Evolutionary conservation across 2,329 filamentous ascomycete species (phyloP).

Genomic region (Raffaelea ambrosiae): DNA sequence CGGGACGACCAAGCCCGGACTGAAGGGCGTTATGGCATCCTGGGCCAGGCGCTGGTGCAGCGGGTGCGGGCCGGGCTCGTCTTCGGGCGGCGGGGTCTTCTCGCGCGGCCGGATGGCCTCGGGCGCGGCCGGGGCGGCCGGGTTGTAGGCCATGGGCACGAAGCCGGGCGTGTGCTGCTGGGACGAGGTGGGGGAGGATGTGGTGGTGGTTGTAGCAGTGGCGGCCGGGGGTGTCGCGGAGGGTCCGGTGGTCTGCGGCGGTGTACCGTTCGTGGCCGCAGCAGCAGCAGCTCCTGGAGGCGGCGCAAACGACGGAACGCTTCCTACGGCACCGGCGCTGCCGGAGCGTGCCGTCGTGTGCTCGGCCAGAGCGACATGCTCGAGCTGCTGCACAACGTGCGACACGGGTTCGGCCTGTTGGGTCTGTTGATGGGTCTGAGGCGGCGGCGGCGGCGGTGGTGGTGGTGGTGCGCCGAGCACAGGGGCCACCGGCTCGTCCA

Average conservation of each 20-base stretch:
- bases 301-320: constrained; percentile 27
- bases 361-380: constrained; percentile 60
- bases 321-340: constrained; percentile 17
- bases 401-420: constrained; percentile 45
- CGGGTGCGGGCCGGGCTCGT: constrained; percentile 48
- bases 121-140: constrained; percentile 66
- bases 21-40: constrained; percentile 45
- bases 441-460: constrained; percentile 25
- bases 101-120: constrained; percentile 65
- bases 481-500: constrained; percentile 49
- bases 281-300: constrained; percentile 22
- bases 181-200: background rate
- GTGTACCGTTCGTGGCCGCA: background rate
- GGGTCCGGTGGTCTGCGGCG: background rate
- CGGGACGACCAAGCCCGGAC: constrained; percentile 40
- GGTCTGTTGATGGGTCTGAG: constrained; percentile 20
- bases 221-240: constrained; percentile 3
- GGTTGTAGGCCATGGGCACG: constrained; percentile 66
- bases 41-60: constrained; percentile 48
- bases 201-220: constrained; percentile 23
- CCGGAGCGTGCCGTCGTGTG: constrained; percentile 10
- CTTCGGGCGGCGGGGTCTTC: constrained; percentile 70
- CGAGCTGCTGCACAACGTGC: constrained; percentile 64
- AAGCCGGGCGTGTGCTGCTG: constrained; percentile 29
- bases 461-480: too few species aligned